phyloP scores from a whole-genome alignment of 2,329 filamentous ascomycete species.

The Colletotrichum incanum region DNA sequence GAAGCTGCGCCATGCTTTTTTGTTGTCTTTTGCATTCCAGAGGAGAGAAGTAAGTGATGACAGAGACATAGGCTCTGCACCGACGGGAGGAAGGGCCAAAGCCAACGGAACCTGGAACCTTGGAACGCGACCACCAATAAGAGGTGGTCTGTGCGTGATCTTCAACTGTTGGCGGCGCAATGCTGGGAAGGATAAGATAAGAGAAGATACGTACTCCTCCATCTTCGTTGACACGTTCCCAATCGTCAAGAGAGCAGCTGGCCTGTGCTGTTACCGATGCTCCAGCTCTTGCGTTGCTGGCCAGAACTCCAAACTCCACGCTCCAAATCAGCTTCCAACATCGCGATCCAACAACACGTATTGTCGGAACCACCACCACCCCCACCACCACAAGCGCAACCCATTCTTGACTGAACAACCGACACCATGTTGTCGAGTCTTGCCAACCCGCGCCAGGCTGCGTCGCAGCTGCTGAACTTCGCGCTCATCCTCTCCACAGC shows the following conservation, averaged over 20 bases:
- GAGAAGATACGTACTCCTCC: slow-evolving; percentile 14
- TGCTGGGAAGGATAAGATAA: slow-evolving; percentile 31
- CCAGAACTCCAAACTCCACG: slow-evolving; percentile 36
- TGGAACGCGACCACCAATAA: background rate
- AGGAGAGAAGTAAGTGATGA: background rate
- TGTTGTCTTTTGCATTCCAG: background rate
- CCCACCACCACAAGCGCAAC: background rate
- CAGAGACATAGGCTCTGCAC: background rate
- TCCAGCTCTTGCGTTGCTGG: slow-evolving; percentile 38
- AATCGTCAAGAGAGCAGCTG: slow-evolving; percentile 28
- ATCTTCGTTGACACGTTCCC: slow-evolving; percentile 34
- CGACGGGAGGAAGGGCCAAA: background rate
- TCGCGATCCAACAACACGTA: slow-evolving; percentile 11
- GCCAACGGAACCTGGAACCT: background rate
- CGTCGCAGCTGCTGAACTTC: slow-evolving; percentile 90
- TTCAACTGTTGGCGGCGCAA: no score
- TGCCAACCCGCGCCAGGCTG: slow-evolving; percentile 83
- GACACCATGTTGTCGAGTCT: slow-evolving; percentile 77
- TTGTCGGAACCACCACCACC: background rate
- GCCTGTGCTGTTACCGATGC: slow-evolving; percentile 33
- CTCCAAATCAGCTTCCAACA: slow-evolving; percentile 3
- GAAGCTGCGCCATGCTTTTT: background rate
- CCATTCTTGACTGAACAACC: background rate
- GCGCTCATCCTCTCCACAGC: slow-evolving; percentile 90
- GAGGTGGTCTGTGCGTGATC: slow-evolving; percentile 10